Evolutionary conservation across 768 basidiomycete species (phyloP).

Genomic region (Atractiella rhizophila): DNA sequence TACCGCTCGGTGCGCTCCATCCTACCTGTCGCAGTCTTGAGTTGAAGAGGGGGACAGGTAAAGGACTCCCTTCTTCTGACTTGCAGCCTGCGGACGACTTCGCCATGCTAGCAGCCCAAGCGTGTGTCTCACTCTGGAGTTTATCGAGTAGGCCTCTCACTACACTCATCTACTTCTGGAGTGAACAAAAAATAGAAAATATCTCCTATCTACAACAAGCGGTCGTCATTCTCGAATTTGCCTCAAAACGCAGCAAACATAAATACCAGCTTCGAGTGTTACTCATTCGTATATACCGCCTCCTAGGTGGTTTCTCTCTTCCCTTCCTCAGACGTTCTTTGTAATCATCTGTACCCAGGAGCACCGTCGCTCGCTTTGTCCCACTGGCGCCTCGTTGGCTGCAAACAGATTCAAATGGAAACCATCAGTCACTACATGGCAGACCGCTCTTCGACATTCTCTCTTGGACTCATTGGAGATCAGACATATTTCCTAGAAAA

Average conservation of each 20-base stretch:
- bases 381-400: slow-evolving; percentile 49
- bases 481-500: slow-evolving; percentile 46
- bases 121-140: slow-evolving; percentile 26
- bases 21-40: not conserved
- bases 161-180: not conserved
- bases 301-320: slow-evolving; percentile 34
- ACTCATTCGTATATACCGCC: slow-evolving; percentile 53
- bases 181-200: slow-evolving; percentile 23
- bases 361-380: slow-evolving; percentile 46
- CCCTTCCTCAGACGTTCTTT: not conserved
- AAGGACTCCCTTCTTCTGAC: slow-evolving; percentile 42
- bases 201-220: slow-evolving; percentile 40
- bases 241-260: slow-evolving; percentile 42
- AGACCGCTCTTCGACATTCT: slow-evolving; percentile 52
- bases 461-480: slow-evolving; percentile 51
- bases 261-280: slow-evolving; percentile 53
- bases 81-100: slow-evolving; percentile 73
- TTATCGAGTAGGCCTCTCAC: slow-evolving; percentile 9
- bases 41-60: slow-evolving; percentile 20
- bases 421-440: slow-evolving; percentile 65
- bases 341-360: slow-evolving; percentile 25
- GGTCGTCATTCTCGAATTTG: slow-evolving; percentile 42
- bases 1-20: slow-evolving; percentile 29
- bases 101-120: slow-evolving; percentile 44
- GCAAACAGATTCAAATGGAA: slow-evolving; percentile 70